phyloP scores from a whole-genome alignment of 176 grass and related monocot species.

The Lolium rigidum region DNA sequence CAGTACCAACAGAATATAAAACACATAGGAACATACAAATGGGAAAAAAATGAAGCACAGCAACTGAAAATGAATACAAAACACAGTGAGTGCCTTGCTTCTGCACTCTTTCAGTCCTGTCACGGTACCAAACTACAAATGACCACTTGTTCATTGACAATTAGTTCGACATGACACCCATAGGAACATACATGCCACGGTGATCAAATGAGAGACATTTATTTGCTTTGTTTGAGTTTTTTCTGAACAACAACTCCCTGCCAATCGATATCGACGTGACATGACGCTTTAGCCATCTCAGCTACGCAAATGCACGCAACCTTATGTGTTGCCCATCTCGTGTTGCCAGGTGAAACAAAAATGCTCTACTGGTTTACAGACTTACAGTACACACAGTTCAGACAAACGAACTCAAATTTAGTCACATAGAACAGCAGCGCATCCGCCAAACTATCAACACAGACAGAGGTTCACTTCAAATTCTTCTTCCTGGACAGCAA shows the following conservation, averaged over 20 bases:
- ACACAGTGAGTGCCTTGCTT: too few relatives aligned
- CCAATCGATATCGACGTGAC: too few relatives aligned
- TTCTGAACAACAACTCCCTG: too few relatives aligned
- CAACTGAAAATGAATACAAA: too few relatives aligned
- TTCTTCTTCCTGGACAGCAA: background rate
- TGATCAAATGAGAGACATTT: too few relatives aligned
- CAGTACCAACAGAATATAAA: background rate
- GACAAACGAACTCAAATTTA: background rate
- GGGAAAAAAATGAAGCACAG: background rate
- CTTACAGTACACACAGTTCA: background rate
- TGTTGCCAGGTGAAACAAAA: background rate
- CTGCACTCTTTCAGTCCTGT: background rate
- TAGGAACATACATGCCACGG: background rate
- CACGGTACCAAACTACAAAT: too few relatives aligned
- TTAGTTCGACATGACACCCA: background rate
- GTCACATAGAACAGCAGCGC: background rate
- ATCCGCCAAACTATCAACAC: background rate
- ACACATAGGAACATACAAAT: too few relatives aligned
- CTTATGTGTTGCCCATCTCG: background rate
- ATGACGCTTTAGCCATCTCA: too few relatives aligned
- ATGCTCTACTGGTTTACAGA: background rate
- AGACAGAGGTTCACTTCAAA: background rate
- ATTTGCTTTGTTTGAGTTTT: too few relatives aligned
- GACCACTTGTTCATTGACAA: too few relatives aligned
- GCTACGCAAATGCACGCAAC: too few relatives aligned